A percentile compares a stretch with the other conserved stretches of the same genome.
Evolutionary conservation across 2,329 filamentous ascomycete genomes (phyloP).

Genomic region (Penicillium thymicola): DNA sequence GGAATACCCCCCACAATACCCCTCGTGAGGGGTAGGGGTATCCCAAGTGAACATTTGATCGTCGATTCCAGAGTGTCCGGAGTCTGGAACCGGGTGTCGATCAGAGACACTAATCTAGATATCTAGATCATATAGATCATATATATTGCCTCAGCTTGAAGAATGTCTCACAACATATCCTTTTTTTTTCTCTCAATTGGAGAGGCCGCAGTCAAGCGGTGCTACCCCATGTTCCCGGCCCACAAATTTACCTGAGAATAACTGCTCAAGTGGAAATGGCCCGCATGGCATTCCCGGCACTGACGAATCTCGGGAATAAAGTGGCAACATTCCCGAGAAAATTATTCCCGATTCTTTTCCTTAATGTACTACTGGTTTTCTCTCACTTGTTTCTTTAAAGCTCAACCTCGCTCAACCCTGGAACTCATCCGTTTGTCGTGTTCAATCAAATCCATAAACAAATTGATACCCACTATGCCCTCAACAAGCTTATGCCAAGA

Average conservation of each 20-base stretch:
- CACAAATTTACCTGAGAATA: slow-evolving; percentile 22
- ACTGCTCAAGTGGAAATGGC: neutral
- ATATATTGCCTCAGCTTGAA: neutral
- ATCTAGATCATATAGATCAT: too few relatives aligned
- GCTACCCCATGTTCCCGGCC: slow-evolving; percentile 9
- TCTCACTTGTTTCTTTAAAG: neutral
- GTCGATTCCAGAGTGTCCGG: neutral
- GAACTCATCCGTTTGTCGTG: neutral
- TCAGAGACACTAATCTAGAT: neutral
- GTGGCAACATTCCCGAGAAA: slow-evolving; percentile 18
- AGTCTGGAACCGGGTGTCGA: neutral
- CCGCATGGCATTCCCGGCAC: slow-evolving; percentile 16
- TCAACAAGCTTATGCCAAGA: slow-evolving; percentile 26
- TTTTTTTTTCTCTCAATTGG: neutral
- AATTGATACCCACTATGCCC: slow-evolving; percentile 17
- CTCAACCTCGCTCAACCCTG: neutral
- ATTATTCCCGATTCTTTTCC: slow-evolving; percentile 24
- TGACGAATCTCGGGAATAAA: slow-evolving; percentile 23
- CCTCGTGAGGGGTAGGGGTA: neutral
- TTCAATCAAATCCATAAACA: neutral
- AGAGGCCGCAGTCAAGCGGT: neutral
- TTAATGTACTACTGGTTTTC: slow-evolving; percentile 18
- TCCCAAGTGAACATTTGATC: neutral
- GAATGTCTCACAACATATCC: neutral
- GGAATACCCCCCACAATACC: neutral